Evolutionary conservation across 768 basidiomycete genomes (phyloP).

Genomic region (Piloderma croceum): DNA sequence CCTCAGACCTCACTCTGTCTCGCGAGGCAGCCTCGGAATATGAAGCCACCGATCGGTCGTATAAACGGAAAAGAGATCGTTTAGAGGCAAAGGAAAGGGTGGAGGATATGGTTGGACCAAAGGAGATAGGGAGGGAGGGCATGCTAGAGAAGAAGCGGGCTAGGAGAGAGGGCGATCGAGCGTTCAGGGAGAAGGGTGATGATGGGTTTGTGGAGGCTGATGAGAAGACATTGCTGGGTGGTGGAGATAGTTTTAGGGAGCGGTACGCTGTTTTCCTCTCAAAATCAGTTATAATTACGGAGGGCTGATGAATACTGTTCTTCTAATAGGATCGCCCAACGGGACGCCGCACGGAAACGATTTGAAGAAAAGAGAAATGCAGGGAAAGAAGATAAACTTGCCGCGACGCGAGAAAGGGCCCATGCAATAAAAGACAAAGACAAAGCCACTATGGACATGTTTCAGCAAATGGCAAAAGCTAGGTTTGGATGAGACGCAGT

Average conservation of each 20-base stretch:
- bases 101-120: conserved; percentile 79
- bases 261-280: conserved; percentile 42
- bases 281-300: conserved; percentile 2
- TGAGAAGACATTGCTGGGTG: conserved; percentile 76
- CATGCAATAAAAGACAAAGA: conserved; percentile 71
- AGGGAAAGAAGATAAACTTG: conserved; percentile 43
- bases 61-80: conserved; percentile 64
- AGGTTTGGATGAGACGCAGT: conserved; percentile 67
- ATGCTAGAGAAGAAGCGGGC: conserved; percentile 83
- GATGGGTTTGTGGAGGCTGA: conserved; percentile 74
- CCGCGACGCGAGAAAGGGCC: conserved; percentile 54
- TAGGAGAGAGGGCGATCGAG: conserved; percentile 61
- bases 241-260: conserved; percentile 75
- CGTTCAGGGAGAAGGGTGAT: conserved; percentile 68
- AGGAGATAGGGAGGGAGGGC: conserved; percentile 74
- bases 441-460: conserved; percentile 94
- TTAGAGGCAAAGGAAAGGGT: conserved; percentile 60
- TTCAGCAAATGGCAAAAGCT: conserved; percentile 85
- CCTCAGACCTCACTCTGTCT: conserved; percentile 64
- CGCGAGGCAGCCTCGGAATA: conserved; percentile 56
- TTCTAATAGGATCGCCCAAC: conserved; percentile 54
- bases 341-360: conserved; percentile 66
- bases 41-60: conserved; percentile 43
- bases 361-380: conserved; percentile 46
- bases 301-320: conserved; percentile 1